These are phyloP conservation scores for Asclepias syriaca DNA, from an alignment of 257 asterid species.

Conservation along the genomic window DNA sequence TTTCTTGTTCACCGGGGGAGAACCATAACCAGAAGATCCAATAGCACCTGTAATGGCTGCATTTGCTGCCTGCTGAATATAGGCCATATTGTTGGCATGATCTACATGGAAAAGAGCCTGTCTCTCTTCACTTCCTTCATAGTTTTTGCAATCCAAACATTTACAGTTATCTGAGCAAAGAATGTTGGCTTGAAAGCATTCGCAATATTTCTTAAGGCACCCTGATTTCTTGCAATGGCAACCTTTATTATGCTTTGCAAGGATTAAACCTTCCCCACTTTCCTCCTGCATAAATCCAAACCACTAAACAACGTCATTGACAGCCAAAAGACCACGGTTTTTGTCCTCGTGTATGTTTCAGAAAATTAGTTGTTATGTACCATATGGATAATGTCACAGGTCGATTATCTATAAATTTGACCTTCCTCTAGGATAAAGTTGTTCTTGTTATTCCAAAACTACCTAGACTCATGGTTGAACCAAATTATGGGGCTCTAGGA, in stretches of 20 bases:
- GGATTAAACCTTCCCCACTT: constrained; percentile 46
- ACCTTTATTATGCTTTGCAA: constrained; percentile 86
- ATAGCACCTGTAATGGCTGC: constrained; percentile 94
- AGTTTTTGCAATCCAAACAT: constrained; percentile 92
- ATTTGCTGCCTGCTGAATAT: constrained; percentile 90
- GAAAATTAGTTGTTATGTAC: background rate
- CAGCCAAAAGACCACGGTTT: background rate
- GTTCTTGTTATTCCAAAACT: too few relatives aligned
- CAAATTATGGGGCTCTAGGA: too few relatives aligned
- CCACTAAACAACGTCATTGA: constrained; percentile 3
- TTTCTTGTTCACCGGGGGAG: constrained; percentile 73
- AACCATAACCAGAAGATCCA: constrained; percentile 84
- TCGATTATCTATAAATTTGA: too few relatives aligned
- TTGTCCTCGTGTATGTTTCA: background rate
- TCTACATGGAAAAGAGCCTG: constrained; percentile 84
- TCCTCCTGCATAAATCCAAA: constrained; percentile 51
- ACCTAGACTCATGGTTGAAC: too few relatives aligned
- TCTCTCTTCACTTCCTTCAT: constrained; percentile 89
- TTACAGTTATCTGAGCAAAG: constrained; percentile 93
- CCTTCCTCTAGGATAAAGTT: too few relatives aligned
- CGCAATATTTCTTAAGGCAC: constrained; percentile 91
- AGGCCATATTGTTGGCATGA: constrained; percentile 58
- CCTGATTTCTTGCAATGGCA: constrained; percentile 97
- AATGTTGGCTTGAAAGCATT: constrained; percentile 92
- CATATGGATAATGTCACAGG: too few relatives aligned